These are phyloP conservation scores for Sphagnum tenellum DNA, from an alignment of 225 moss, liverwort and hornwort species.

Conservation along the genomic window DNA sequence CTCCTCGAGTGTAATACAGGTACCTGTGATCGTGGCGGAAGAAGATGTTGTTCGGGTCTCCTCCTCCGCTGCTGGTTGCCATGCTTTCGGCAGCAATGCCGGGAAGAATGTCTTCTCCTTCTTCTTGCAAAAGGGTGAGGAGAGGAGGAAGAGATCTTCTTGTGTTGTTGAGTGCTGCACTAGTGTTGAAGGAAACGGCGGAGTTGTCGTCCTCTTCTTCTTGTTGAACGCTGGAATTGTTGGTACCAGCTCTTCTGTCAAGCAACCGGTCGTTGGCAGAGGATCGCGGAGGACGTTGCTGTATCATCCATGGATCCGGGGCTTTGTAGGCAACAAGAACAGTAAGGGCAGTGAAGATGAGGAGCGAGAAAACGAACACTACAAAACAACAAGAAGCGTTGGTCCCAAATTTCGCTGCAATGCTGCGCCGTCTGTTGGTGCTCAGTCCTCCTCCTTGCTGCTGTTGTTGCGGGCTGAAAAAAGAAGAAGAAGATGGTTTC, in stretches of 20 bases:
- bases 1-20: constrained; percentile 55
- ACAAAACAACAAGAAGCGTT: constrained; percentile 30
- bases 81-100: constrained; percentile 9
- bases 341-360: constrained; percentile 58
- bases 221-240: constrained; percentile 47
- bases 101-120: constrained; percentile 16
- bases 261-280: constrained; percentile 12
- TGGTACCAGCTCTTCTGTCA: constrained; percentile 4
- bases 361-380: constrained; percentile 49
- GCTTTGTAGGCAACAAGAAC: constrained; percentile 53
- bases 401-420: no score
- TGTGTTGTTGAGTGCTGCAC: background rate
- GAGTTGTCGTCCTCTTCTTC: constrained; percentile 71
- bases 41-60: constrained; percentile 18
- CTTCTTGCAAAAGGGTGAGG: constrained; percentile 26
- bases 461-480: no score
- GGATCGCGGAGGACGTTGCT: constrained; percentile 17
- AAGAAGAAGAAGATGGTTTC: no score
- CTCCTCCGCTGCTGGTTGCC: background rate
- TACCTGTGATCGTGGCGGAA: constrained; percentile 34
- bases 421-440: no score
- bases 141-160: no score
- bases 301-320: constrained; percentile 67
- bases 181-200: constrained; percentile 40
- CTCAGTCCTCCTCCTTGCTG: no score